Conservation (phyloP, 2,329 filamentous ascomycete genomes). For the Aspergillus cejpii region DNA sequence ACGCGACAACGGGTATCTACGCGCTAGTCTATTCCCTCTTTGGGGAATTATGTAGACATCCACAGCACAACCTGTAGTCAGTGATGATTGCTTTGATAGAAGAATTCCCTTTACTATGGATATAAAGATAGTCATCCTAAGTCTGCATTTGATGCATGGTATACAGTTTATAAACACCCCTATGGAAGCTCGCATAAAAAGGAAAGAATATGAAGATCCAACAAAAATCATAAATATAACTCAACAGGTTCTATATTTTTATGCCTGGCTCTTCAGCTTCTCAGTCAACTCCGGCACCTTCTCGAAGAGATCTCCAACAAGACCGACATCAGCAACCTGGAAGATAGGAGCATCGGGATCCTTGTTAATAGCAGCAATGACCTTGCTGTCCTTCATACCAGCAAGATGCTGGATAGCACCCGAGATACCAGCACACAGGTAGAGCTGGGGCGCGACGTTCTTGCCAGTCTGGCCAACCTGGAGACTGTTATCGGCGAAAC, state of each 20-base stretch:
- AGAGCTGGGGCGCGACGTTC: conserved; percentile 93
- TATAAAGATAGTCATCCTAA: no score
- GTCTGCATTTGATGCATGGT: conserved; percentile 8
- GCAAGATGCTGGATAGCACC: conserved; percentile 97
- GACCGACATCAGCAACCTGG: conserved; percentile 90
- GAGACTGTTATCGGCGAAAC: conserved; percentile 95
- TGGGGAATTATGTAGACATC: no score
- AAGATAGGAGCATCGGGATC: conserved; percentile 96
- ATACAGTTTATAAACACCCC: conserved; percentile 8
- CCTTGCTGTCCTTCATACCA: conserved; percentile 99
- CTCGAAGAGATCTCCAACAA: conserved; percentile 93
- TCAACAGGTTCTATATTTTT: conserved; percentile 3
- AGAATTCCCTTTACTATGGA: no score
- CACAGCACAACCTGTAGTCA: no score
- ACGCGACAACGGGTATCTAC: not conserved
- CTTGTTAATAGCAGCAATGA: conserved; percentile 98
- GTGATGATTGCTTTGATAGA: no score
- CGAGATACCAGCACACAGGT: conserved; percentile 91
- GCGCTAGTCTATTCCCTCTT: no score
- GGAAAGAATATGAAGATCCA: conserved; percentile 17
- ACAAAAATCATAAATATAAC: conserved; percentile 8
- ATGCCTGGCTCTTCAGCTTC: conserved; percentile 63
- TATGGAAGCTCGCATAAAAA: conserved; percentile 3
- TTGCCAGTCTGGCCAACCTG: conserved; percentile 98
- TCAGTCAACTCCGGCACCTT: conserved; percentile 93